Base-by-base conservation (phyloP, 2,329 filamentous ascomycete genomes). In the Xylaria digitata region DNA sequence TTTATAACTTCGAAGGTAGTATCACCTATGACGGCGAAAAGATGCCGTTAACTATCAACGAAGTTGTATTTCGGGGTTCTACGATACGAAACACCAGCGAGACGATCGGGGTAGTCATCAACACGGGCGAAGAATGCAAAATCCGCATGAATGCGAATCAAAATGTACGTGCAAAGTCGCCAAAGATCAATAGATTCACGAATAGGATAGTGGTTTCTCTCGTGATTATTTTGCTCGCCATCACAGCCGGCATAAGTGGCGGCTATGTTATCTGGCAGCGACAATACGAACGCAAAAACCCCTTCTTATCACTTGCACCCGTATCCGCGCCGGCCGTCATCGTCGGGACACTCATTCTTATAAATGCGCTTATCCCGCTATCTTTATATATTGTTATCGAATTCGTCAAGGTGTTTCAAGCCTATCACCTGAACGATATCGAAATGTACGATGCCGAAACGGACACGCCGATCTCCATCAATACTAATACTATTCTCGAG, bases 401-500 rank as follows among this genome's bases (percentile, higher is more conserved):
- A 71, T 85, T 97, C 65, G 90, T 96, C 78, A 96, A 96, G 77
- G 83, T 96, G 6, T 90, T 86, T 2, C 87, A 89, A 75, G 90
- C 97, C 83, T 84, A 94, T 61, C 80, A 96, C 61, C 93, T 94
- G 70, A 82, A 82, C 19, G 94, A 98, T 75, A 81, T 96, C 60
- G 91, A 94, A 72, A 97, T 98, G 94, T 97, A 97, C 75, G 93
- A 97, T 73, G 87, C 90, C 62, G 88, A 88, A 48, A 91, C 91
- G 2, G 88, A 97, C 74, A 97, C 93, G 0, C 94, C 95, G 0
- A 92, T 96, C 72, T 90, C 93, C 71, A 94, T 94, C 71, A 93
- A 95, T 71, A 97, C 94, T 0, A 97, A 95, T 37, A 97, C 95
- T 0, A 97, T 98, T 75, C 90, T 97, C 68, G 94, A 97, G 76